These are phyloP conservation scores for Porphyrellus cyaneotinctus DNA, from an alignment of 768 basidiomycete genomes.

Conservation along the genomic window DNA sequence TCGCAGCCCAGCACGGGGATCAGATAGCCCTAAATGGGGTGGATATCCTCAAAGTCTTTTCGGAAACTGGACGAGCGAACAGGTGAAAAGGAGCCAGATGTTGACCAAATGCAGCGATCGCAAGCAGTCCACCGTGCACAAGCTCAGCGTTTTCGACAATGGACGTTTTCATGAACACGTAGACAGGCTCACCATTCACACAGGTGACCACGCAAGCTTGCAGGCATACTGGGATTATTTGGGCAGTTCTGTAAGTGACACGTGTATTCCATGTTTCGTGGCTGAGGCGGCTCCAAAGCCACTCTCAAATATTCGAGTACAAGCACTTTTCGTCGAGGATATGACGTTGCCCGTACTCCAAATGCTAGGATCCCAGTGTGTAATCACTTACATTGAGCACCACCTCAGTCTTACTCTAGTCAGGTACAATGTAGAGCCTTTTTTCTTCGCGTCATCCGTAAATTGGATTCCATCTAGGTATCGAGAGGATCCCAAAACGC, in stretches of 20 bases:
- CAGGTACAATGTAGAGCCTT: conserved; percentile 42
- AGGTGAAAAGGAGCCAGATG: conserved; percentile 38
- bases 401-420: not conserved
- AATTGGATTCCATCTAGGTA: conserved; percentile 42
- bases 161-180: conserved; percentile 18
- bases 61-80: conserved; percentile 49
- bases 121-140: conserved; percentile 19
- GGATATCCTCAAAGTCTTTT: conserved; percentile 49
- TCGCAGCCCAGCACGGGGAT: not conserved
- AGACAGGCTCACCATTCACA: conserved; percentile 9
- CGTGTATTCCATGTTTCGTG: not conserved
- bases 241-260: conserved; percentile 21
- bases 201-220: conserved; percentile 9
- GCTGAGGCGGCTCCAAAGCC: conserved; percentile 19
- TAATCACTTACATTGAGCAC: not conserved
- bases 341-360: conserved; percentile 33
- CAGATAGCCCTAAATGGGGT: conserved; percentile 22
- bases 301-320: conserved; percentile 26
- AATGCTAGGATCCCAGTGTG: conserved; percentile 40
- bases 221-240: conserved; percentile 31
- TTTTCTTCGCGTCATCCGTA: conserved; percentile 41
- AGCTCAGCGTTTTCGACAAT: conserved; percentile 12
- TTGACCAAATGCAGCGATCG: conserved; percentile 15
- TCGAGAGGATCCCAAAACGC: conserved; percentile 33
- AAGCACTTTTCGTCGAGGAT: conserved; percentile 39